These are phyloP conservation scores for Plasmopara muralis DNA, from an alignment of 352 stramenopile genomes.

Conservation along the genomic window DNA sequence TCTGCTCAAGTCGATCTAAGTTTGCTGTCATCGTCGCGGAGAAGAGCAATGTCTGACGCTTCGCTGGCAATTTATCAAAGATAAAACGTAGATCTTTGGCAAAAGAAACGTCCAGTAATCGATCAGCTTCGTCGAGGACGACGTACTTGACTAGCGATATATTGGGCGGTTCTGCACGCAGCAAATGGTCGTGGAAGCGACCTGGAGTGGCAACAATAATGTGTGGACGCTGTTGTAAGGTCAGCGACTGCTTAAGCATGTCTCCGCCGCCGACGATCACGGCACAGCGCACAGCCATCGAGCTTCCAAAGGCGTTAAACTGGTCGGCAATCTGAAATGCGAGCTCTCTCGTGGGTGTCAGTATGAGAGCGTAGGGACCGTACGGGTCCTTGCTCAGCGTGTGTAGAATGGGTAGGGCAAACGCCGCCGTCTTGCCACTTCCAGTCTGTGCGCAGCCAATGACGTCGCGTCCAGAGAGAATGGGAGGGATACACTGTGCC, in stretches of 20 bases:
- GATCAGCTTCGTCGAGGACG: constrained; percentile 98
- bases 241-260: constrained; percentile 89
- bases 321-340: constrained; percentile 98
- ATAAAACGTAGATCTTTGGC: constrained; percentile 86
- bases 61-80: constrained; percentile 61
- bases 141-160: constrained; percentile 89
- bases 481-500: constrained; percentile 86
- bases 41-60: constrained; percentile 95
- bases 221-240: constrained; percentile 89
- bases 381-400: constrained; percentile 90
- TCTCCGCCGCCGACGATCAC: constrained; percentile 96
- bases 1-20: constrained; percentile 78
- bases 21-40: constrained; percentile 96
- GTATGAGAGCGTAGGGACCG: constrained; percentile 93
- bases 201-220: constrained; percentile 97
- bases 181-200: constrained; percentile 89
- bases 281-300: constrained; percentile 80
- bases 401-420: constrained; percentile 97
- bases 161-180: constrained; percentile 86
- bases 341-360: constrained; percentile 96
- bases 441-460: constrained; percentile 92
- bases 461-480: constrained; percentile 87
- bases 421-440: constrained; percentile 97
- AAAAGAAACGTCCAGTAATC: constrained; percentile 86
- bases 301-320: constrained; percentile 93